A percentile compares a stretch with the other conserved stretches of the same genome.
Conservation (phyloP, 140 eudicot species). For the Flaveria floridana region DNA sequence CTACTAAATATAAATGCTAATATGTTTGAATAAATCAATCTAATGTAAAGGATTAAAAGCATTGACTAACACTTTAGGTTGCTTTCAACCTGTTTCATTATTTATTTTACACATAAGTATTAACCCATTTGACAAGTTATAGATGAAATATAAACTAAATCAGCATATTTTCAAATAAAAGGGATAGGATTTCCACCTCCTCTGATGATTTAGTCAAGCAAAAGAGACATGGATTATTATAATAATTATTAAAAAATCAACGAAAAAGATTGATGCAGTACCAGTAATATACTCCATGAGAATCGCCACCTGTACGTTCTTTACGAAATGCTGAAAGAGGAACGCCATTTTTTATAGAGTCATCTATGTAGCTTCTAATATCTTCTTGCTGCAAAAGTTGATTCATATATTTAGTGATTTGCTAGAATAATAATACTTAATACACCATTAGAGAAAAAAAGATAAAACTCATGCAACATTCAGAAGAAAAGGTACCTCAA, state of each 20-base stretch:
- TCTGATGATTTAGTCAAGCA: background rate
- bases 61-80: background rate
- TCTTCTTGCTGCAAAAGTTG: constrained; percentile 84
- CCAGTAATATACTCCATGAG: constrained; percentile 93
- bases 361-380: constrained; percentile 74
- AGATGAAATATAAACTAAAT: background rate
- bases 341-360: constrained; percentile 71
- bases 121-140: background rate
- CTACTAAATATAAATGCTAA: background rate
- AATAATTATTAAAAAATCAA: constrained; percentile 9
- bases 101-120: background rate
- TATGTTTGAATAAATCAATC: background rate
- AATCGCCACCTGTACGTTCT: constrained; percentile 90
- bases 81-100: background rate
- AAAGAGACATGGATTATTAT: background rate
- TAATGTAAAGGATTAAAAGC: background rate
- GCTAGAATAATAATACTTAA: background rate
- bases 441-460: background rate
- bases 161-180: background rate
- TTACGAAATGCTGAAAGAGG: constrained; percentile 86
- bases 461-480: background rate
- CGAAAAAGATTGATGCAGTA: constrained; percentile 30
- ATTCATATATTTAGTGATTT: constrained; percentile 19
- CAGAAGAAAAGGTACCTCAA: constrained; percentile 57
- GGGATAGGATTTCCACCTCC: background rate